phyloP scores from a whole-genome alignment of 352 stramenopile species.

The Thraustochytrium sp. region DNA sequence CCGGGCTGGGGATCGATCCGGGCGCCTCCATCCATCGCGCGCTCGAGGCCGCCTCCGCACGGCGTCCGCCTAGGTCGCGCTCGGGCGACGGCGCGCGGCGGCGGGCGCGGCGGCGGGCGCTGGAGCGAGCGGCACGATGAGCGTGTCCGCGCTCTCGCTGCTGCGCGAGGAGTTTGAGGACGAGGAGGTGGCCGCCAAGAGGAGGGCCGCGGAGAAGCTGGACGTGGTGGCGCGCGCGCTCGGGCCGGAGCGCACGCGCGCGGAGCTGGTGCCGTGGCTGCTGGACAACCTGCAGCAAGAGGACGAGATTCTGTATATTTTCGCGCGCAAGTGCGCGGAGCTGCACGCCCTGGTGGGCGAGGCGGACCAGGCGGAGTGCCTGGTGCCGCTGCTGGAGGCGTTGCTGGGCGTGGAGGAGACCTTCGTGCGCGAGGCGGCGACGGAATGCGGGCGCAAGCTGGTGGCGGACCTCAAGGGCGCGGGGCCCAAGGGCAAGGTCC shows the following conservation, averaged over 20 bases:
- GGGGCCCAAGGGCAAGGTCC: neutral
- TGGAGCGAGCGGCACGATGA: neutral
- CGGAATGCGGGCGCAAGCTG: neutral
- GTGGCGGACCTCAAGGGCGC: neutral
- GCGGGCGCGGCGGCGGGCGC: too few species aligned
- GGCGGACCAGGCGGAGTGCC: slow-evolving; percentile 56
- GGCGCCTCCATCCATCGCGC: too few species aligned
- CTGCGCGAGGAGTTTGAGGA: slow-evolving; percentile 24
- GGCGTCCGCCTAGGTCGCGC: too few species aligned
- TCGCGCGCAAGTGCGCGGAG: slow-evolving; percentile 67
- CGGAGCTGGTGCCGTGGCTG: slow-evolving; percentile 69
- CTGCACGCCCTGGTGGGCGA: slow-evolving; percentile 71
- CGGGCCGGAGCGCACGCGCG: slow-evolving; percentile 64
- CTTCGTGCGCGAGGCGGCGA: slow-evolving; percentile 62
- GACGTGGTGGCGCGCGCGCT: slow-evolving; percentile 64
- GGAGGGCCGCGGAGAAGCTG: neutral
- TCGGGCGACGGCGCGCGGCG: too few species aligned
- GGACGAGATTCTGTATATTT: slow-evolving; percentile 73
- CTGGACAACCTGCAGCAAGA: slow-evolving; percentile 73
- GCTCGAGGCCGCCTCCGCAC: too few species aligned
- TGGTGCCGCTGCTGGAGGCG: slow-evolving; percentile 70
- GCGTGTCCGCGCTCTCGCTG: neutral
- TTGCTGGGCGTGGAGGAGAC: slow-evolving; percentile 72
- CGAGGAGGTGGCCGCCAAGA: slow-evolving; percentile 2
- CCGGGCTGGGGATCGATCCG: too few species aligned